Evolutionary conservation across 805 yeast genomes (phyloP).

Genomic region (Saccharomycopsis sp.): DNA sequence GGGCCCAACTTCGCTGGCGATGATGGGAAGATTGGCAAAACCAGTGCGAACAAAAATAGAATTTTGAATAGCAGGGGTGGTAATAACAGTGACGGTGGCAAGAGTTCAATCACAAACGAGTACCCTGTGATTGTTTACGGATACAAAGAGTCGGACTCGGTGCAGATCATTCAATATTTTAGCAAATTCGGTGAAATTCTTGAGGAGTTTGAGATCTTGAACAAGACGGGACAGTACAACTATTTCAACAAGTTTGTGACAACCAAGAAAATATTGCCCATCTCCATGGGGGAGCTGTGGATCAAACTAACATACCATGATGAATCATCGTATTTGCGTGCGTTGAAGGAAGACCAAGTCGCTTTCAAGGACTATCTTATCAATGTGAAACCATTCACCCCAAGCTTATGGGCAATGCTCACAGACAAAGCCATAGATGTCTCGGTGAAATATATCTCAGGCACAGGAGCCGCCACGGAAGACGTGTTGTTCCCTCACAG

Average conservation of each 20-base stretch:
- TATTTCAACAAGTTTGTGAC: conserved; percentile 13
- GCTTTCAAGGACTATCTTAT: conserved; percentile 12
- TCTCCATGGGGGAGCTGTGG: conserved; percentile 84
- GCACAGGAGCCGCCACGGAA: too few species aligned
- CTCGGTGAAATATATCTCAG: not conserved
- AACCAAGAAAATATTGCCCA: conserved; percentile 34
- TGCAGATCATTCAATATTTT: conserved; percentile 60
- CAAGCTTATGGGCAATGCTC: conserved; percentile 3
- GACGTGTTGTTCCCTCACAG: conserved; percentile 1
- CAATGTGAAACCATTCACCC: conserved; percentile 6
- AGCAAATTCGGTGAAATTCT: conserved; percentile 70
- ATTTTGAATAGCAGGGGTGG: not conserved
- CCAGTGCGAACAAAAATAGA: not conserved
- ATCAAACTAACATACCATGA: conserved; percentile 79
- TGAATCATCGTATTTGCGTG: conserved; percentile 67
- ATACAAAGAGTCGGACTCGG: conserved; percentile 69
- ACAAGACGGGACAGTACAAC: conserved; percentile 14
- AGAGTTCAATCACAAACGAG: conserved; percentile 33
- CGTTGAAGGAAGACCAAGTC: conserved; percentile 74
- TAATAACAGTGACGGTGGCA: too few species aligned
- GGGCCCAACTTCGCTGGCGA: conserved; percentile 1
- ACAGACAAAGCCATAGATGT: conserved; percentile 1
- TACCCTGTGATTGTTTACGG: conserved; percentile 81
- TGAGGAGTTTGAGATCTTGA: conserved; percentile 54
- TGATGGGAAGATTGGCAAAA: not conserved